Evolutionary conservation across 768 basidiomycete species (phyloP).

Genomic region (Hygrocybe punicea): DNA sequence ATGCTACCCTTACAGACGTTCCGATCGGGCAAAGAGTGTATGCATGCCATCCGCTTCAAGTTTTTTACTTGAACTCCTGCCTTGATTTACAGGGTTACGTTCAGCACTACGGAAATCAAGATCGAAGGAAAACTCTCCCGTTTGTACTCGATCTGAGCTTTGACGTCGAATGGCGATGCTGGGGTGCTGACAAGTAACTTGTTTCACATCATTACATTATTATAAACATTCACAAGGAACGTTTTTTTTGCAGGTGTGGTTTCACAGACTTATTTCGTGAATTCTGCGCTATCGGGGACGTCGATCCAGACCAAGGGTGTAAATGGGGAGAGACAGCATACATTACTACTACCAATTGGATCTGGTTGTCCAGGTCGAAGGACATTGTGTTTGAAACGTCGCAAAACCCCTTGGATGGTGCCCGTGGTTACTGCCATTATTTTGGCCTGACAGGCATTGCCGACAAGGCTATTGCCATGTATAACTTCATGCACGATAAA

Average conservation of each 20-base stretch:
- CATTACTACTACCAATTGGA: neutral
- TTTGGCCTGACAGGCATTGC: neutral
- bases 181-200: neutral
- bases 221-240: neutral
- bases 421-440: neutral
- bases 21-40: neutral
- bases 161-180: conserved; percentile 1
- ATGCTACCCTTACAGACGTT: neutral
- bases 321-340: neutral
- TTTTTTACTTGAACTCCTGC: neutral
- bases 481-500: neutral
- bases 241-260: neutral
- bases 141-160: neutral
- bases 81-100: neutral
- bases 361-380: conserved; percentile 1
- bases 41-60: neutral
- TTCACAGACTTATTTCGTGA: neutral
- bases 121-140: neutral
- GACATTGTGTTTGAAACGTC: neutral
- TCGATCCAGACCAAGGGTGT: neutral
- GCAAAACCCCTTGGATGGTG: neutral
- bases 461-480: neutral
- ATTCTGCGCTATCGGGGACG: neutral
- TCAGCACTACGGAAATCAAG: neutral
- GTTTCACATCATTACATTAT: neutral